A percentile compares a stretch with the other conserved stretches of the same genome.
Conservation (phyloP, 169 alveolate genomes). For the Theileria luwenshuni region DNA sequence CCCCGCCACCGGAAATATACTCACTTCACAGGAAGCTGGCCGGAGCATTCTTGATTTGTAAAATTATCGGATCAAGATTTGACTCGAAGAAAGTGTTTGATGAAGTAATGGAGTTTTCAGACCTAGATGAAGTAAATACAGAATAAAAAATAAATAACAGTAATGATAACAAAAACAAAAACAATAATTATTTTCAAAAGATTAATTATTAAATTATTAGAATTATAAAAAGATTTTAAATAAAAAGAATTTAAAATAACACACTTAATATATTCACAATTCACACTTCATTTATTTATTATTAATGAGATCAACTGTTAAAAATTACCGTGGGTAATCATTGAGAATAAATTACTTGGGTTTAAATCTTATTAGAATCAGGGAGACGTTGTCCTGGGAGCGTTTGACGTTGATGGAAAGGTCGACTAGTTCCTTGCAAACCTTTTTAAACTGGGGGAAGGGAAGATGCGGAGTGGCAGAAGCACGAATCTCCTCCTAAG, state of each 20-base stretch:
- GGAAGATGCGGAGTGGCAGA: constrained; percentile 59
- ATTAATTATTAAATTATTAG: no score
- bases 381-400: constrained; percentile 74
- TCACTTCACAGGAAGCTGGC: constrained; percentile 89
- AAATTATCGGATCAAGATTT: constrained; percentile 75
- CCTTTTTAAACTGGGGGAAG: constrained; percentile 50
- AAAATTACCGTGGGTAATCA: no score
- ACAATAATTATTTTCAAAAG: no score
- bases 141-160: neutral
- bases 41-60: constrained; percentile 85
- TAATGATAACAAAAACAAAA: no score
- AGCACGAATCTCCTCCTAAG: constrained; percentile 71
- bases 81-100: constrained; percentile 69
- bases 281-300: no score
- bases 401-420: constrained; percentile 70
- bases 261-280: no score
- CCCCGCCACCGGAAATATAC: constrained; percentile 91
- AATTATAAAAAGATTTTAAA: no score
- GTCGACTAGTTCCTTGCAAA: constrained; percentile 77
- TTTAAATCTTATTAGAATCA: constrained; percentile 42
- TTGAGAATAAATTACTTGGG: no score
- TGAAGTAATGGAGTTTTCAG: constrained; percentile 28
- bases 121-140: constrained; percentile 20
- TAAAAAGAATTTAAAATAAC: no score
- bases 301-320: no score